These are phyloP conservation scores for Candida peoriensis DNA, from an alignment of 805 yeast genomes.

Conservation along the genomic window DNA sequence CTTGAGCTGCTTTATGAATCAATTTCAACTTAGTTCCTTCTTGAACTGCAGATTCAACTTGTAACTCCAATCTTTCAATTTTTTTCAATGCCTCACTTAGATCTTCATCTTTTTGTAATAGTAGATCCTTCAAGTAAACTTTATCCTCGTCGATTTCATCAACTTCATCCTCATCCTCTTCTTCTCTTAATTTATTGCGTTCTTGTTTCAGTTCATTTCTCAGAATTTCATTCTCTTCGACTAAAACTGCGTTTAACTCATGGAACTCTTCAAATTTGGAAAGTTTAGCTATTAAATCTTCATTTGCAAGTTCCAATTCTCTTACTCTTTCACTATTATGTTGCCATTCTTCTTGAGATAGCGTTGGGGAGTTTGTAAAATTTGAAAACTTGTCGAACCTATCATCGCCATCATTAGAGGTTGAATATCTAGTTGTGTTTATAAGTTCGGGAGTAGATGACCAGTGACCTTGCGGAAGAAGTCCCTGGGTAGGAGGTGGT, in stretches of 20 bases:
- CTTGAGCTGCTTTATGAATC: conserved; percentile 6
- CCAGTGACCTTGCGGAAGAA: conserved; percentile 8
- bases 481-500: conserved; percentile 1
- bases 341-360: conserved; percentile 11
- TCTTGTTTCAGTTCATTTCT: conserved; percentile 3
- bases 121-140: neutral
- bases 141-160: conserved; percentile 1
- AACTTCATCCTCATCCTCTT: neutral
- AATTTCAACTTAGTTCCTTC: conserved; percentile 11
- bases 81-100: conserved; percentile 2
- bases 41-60: conserved; percentile 6
- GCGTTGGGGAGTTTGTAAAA: conserved; percentile 10
- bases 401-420: neutral
- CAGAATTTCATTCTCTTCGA: conserved; percentile 9
- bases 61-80: conserved; percentile 7
- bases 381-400: conserved; percentile 1
- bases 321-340: conserved; percentile 1
- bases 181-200: conserved; percentile 3
- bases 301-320: conserved; percentile 10
- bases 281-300: conserved; percentile 4
- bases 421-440: neutral
- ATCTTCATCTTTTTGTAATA: neutral
- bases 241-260: conserved; percentile 9
- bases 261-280: conserved; percentile 7
- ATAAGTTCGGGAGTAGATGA: neutral